Evolutionary conservation across 2,329 filamentous ascomycete genomes (phyloP), one percentile per base, ranked within the genome.

Genomic region (Raffaelea deltoideospora): DNA sequence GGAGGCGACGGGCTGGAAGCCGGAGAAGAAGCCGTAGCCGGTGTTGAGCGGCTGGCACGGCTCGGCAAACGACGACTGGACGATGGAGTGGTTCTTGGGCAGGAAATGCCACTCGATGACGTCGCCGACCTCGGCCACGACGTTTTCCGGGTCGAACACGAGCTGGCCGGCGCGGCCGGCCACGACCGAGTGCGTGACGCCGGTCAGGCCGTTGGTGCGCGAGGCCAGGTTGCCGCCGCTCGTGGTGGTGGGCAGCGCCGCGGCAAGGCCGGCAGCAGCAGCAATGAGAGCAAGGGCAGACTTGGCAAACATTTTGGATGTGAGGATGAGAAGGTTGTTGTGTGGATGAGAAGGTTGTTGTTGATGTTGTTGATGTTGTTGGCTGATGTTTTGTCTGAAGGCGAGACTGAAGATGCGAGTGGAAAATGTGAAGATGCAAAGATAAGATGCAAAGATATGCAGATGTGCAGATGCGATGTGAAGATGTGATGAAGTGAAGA

Each of bases 71-170:
- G 48, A 54, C 27, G 59, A 60, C 48, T 63, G 53, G 2, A 47
- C 57, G 3, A 46, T 41, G 8, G 43, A 46, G 43, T 48, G 69
- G 53, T 65, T 68, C 40, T 45, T 48, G 9, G 67, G 60, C 43
- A 61, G 62, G 57, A 65, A 73, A 47, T 67, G 63, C 56, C 64
- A 74, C 54, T 72, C 66, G 39, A 74, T 50, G 4, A 65, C 43
- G 41, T 69, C 65, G 40, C 67, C 69, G 8, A 60, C 39, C 10
- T 55, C 50, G 15, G 68, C 69, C 3, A 58, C 59, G 29, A 70
- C 53, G 43, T 59, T 63, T 42, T 63, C 55, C 2, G 70, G 70
- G 34, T 61, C 56, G 51, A 72, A 74, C 34, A 48, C 50, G 23
- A 72, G 58, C 10, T 34, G 22, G 31, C 60, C 60, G 20, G 52